Percentiles rank a stretch among this genome's conserved stretches.
These are phyloP conservation scores for Ceratocystis papillata DNA, from an alignment of 2,329 filamentous ascomycete species.

Conservation along the genomic window DNA sequence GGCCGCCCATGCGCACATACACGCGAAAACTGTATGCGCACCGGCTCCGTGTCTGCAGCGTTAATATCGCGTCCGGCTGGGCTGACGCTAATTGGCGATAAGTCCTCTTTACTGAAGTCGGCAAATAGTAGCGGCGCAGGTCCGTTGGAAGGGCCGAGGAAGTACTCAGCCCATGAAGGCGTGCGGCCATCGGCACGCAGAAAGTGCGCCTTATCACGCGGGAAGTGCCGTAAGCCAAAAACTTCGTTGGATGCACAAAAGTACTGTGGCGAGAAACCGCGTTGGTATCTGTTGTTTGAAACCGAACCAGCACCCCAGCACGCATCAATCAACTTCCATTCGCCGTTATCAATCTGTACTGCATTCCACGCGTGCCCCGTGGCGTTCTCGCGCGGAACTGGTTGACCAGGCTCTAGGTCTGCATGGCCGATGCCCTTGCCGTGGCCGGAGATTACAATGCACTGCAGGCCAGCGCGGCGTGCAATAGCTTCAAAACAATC, in stretches of 20 bases:
- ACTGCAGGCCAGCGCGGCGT: constrained; percentile 66
- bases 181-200: constrained; percentile 61
- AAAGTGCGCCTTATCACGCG: constrained; percentile 55
- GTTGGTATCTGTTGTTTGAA: constrained; percentile 47
- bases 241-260: constrained; percentile 60
- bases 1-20: constrained; percentile 54
- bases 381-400: constrained; percentile 51
- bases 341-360: constrained; percentile 71
- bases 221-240: constrained; percentile 75
- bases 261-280: constrained; percentile 53
- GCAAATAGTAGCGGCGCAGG: constrained; percentile 40
- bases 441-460: constrained; percentile 62
- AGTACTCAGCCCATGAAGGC: constrained; percentile 73
- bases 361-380: constrained; percentile 85
- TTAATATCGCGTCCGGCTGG: constrained; percentile 45
- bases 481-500: constrained; percentile 71
- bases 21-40: constrained; percentile 72
- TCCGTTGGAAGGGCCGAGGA: constrained; percentile 47
- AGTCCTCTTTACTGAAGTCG: constrained; percentile 40
- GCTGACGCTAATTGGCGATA: constrained; percentile 48
- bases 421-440: constrained; percentile 76
- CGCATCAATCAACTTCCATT: constrained; percentile 83
- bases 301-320: constrained; percentile 87
- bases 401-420: constrained; percentile 50
- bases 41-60: constrained; percentile 43